phyloP scores from a whole-genome alignment of 257 asterid species.

The Cynanchum wilfordii region DNA sequence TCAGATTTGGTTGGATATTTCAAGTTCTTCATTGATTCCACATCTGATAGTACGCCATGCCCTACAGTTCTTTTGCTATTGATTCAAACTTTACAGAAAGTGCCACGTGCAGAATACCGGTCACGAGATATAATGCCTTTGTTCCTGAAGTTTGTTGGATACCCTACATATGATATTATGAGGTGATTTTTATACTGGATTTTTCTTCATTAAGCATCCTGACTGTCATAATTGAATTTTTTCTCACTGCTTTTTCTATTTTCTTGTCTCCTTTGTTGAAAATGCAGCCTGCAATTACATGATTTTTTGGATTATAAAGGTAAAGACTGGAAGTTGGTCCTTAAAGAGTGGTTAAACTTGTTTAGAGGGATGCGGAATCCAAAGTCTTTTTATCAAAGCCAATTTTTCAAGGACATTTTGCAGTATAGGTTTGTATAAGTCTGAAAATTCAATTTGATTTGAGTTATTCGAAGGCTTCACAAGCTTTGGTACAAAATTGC shows the following conservation, averaged over 20 bases:
- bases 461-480: background rate
- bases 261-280: constrained; percentile 13
- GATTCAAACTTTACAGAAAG: constrained; percentile 68
- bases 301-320: constrained; percentile 37
- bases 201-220: background rate
- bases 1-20: constrained; percentile 70
- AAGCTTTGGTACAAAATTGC: background rate
- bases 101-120: constrained; percentile 64
- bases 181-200: constrained; percentile 40
- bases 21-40: constrained; percentile 33
- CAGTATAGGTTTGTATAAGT: constrained; percentile 55
- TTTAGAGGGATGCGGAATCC: constrained; percentile 63
- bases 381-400: constrained; percentile 50
- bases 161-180: constrained; percentile 36
- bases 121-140: constrained; percentile 63
- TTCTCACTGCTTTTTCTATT: background rate
- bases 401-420: constrained; percentile 57
- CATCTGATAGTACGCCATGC: constrained; percentile 49
- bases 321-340: constrained; percentile 68
- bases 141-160: constrained; percentile 81
- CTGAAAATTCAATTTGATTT: background rate
- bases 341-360: constrained; percentile 79
- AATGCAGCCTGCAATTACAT: constrained; percentile 47
- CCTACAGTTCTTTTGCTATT: constrained; percentile 50
- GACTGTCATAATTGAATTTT: background rate